Evolutionary conservation across 2,329 filamentous ascomycete genomes (phyloP).

Genomic region (Claviceps lovelessii): DNA sequence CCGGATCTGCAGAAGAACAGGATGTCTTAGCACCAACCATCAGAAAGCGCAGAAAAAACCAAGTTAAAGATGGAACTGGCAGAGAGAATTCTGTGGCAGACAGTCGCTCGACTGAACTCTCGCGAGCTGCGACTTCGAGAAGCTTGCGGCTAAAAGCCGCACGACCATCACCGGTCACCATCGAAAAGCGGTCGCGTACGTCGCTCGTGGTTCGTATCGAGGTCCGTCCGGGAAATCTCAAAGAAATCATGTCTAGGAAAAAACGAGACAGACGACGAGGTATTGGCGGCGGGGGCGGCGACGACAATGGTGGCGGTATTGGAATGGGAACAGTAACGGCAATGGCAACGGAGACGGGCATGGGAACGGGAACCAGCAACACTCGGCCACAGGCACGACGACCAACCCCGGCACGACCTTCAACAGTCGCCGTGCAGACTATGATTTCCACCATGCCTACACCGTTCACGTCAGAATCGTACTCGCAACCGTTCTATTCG

Average conservation of each 20-base stretch:
- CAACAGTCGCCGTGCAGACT: constrained; percentile 2
- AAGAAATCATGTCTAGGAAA: constrained; percentile 22
- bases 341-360: not conserved
- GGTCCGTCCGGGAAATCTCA: constrained; percentile 23
- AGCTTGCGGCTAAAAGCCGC: constrained; percentile 41
- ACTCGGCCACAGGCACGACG: constrained; percentile 11
- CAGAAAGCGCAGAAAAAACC: constrained; percentile 39
- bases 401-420: constrained; percentile 9
- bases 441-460: constrained; percentile 30
- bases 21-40: constrained; percentile 35
- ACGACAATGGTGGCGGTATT: not conserved
- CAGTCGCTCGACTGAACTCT: constrained; percentile 13
- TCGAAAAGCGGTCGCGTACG: constrained; percentile 24
- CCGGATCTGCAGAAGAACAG: constrained; percentile 53
- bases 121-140: constrained; percentile 29
- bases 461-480: constrained; percentile 43
- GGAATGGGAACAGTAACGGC: not conserved
- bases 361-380: not conserved
- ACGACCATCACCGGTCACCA: constrained; percentile 25
- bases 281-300: constrained; percentile 1
- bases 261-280: constrained; percentile 19
- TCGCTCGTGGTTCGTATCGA: constrained; percentile 22
- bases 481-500: constrained; percentile 70
- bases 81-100: constrained; percentile 22
- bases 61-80: constrained; percentile 27